Evolutionary conservation across 192 early-diverging fungal species (phyloP), one percentile per base, ranked within the genome.

Genomic region (Gamsiella multidivaricata): DNA sequence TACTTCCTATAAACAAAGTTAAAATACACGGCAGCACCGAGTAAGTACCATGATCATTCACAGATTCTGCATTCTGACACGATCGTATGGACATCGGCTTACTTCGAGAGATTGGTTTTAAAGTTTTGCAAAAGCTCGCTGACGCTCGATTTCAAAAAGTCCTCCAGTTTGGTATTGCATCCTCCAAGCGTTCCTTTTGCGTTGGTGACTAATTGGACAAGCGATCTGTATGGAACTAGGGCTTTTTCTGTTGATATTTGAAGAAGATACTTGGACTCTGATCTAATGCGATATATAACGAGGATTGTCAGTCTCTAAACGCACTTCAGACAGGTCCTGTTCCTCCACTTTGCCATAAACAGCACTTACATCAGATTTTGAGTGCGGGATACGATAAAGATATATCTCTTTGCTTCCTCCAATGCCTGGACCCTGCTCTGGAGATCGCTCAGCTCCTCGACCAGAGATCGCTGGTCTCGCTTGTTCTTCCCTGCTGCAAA

Each of bases 41-140:
- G n/a, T n/a, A n/a, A n/a, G n/a, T n/a, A n/a, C n/a, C n/a, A n/a
- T n/a, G n/a, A n/a, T n/a, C n/a, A n/a, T n/a, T n/a, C n/a, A n/a
- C n/a, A n/a, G n/a, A n/a, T 52, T 11, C 28, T 10, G 22, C 1
- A 8, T 14, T 7, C 4, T 23, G n/a, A 20, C 5, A 12, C 12
- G 37, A 39, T 12, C 5, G 7, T 12, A 12, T 11, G 3, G 17
- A 45, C 29, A 25, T 57, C 34, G 56, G 23, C 69, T 54, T 73
- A 88, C 87, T 80, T 81, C 76, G 74, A 70, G 18, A 88, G 46
- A 25, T 73, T 56, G 14, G 51, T 32, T 20, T 81, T 85, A 39
- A 88, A 54, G 6, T 87, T 83, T 36, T 84, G 66, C 80, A 82
- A 81, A 10, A 88, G 60, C 6, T 65, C 42, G 8, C 70, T 61